Base-by-base conservation (phyloP, 2,329 filamentous ascomycete genomes). In the Penicillium sp. region DNA sequence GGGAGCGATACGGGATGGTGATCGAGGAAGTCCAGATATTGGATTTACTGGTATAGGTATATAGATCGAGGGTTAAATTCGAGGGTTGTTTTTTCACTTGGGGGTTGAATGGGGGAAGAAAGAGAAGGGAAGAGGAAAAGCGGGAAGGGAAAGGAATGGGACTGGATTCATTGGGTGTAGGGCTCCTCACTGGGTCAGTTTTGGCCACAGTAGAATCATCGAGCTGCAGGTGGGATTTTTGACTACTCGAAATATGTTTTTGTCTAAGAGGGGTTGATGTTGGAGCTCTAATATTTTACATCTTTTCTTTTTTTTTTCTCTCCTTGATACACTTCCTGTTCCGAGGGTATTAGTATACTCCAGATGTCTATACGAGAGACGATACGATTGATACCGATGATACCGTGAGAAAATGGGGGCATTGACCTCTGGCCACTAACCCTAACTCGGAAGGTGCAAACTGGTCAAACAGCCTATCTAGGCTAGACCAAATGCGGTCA, bases 71-170 rank as follows among this genome's bases (percentile, higher is more conserved):
- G 11, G 38, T 43, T 10, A 25, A 36, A 36, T 36, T 36, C 38
- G 29, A 51, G 29, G 29, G 19, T 43, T 49, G 7, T 15, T 46
- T 53, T 53, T 53, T 48, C 19, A 41, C 15, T 46, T 50, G 43
- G 29, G 21, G n/a, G 29, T 34, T 49, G 45, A 55, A 55, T 55
- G 59, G 34, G 53, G 61, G 58, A 57, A 50, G 58, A 57, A 60
- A 58, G 55, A 61, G 57, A 59, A 53, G 53, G 55, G 57, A 46
- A 54, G 52, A 59, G 41, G 53, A 50, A 61, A 57, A 61, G 49
- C 47, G 54, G 51, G 56, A 64, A 57, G 57, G 60, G 58, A 56
- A 68, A 65, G 48, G 53, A 56, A 60, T 61, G 57, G 47, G 39
- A 55, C 56, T 50, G 41, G 48, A 54, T 53, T 56, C 47, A 53